phyloP scores from a whole-genome alignment of 768 basidiomycete genomes.

The Lactifluus hygrophoroides region DNA sequence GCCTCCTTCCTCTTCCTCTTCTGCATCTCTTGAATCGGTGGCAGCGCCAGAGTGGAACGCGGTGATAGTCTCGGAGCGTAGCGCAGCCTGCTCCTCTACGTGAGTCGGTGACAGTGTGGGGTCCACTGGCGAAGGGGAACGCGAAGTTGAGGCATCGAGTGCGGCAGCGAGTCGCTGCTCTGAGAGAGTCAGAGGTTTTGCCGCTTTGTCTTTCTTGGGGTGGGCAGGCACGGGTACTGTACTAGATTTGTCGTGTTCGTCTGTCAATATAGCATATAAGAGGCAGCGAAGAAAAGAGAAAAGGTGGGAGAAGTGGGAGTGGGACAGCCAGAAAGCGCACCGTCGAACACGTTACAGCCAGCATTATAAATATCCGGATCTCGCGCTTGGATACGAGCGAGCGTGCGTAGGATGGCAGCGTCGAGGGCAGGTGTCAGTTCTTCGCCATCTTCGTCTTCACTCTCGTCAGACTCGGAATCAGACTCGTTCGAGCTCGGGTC shows the following conservation, averaged over 20 bases:
- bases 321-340: conserved; percentile 32
- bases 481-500: conserved; percentile 31
- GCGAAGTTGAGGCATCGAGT: conserved; percentile 47
- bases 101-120: conserved; percentile 47
- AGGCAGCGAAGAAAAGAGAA: not conserved
- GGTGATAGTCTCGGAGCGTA: conserved; percentile 75
- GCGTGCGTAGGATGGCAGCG: conserved; percentile 85
- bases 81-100: conserved; percentile 62
- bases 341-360: conserved; percentile 67
- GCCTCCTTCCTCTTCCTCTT: conserved; percentile 50
- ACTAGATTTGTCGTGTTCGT: conserved; percentile 53
- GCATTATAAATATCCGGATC: conserved; percentile 81
- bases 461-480: conserved; percentile 70
- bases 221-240: conserved; percentile 24
- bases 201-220: conserved; percentile 46
- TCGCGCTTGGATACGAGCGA: conserved; percentile 72
- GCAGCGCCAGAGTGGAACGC: conserved; percentile 57
- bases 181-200: conserved; percentile 68
- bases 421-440: conserved; percentile 91
- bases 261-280: conserved; percentile 29
- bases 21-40: conserved; percentile 28
- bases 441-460: conserved; percentile 91
- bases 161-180: conserved; percentile 60
- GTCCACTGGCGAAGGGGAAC: conserved; percentile 39
- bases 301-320: not conserved